These are phyloP conservation scores for Monilinia fructigena DNA, from an alignment of 2,329 filamentous ascomycete genomes.

Conservation along the genomic window DNA sequence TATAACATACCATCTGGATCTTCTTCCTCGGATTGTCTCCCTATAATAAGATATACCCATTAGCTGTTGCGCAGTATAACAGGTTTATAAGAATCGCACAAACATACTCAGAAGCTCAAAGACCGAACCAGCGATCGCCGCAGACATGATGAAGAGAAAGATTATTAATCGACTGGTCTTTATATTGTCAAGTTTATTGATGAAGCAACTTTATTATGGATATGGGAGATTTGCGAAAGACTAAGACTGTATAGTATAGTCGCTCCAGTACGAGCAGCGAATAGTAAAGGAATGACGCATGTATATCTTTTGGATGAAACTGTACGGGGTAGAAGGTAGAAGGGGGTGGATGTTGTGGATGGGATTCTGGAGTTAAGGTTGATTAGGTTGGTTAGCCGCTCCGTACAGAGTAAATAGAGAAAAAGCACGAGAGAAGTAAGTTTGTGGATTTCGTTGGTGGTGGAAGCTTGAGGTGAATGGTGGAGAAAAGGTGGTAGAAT, in stretches of 20 bases:
- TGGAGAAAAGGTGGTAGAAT: background rate
- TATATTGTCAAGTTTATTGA: background rate
- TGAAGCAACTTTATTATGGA: no score
- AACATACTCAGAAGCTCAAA: slow-evolving; percentile 41
- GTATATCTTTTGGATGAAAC: slow-evolving; percentile 31
- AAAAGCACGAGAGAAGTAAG: no score
- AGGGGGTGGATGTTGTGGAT: background rate
- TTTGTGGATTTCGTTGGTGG: background rate
- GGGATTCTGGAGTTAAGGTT: background rate
- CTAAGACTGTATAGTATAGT: slow-evolving; percentile 24
- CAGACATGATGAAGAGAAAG: slow-evolving; percentile 32
- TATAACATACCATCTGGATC: slow-evolving; percentile 34
- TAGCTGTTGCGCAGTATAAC: slow-evolving; percentile 27
- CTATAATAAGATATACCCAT: slow-evolving; percentile 28
- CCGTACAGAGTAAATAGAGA: no score
- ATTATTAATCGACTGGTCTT: slow-evolving; percentile 7
- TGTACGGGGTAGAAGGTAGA: no score
- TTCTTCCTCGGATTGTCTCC: slow-evolving; percentile 37
- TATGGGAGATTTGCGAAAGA: background rate
- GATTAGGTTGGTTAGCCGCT: no score
- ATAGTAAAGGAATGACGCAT: slow-evolving; percentile 36
- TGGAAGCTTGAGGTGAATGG: background rate
- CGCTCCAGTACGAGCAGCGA: slow-evolving; percentile 40
- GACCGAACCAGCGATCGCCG: slow-evolving; percentile 35
- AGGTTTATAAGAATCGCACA: slow-evolving; percentile 7